phyloP scores from a whole-genome alignment of 2,329 filamentous ascomycete species.

The Trichoderma citrinoviride region DNA sequence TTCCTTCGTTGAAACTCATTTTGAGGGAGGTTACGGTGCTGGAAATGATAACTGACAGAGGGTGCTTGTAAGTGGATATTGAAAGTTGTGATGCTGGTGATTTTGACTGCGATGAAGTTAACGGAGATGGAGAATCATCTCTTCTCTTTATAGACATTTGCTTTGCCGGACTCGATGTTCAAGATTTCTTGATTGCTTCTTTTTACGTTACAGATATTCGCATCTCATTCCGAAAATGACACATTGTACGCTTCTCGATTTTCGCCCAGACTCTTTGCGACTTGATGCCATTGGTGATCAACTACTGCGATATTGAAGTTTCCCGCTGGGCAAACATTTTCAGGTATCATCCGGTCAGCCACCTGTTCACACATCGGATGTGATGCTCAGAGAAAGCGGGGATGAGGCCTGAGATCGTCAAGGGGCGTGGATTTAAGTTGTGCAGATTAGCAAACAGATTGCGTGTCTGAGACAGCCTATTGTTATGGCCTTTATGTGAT shows the following conservation, averaged over 20 bases:
- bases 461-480: neutral
- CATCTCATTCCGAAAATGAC: neutral
- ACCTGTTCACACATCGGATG: neutral
- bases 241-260: neutral
- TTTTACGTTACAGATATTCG: neutral
- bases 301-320: neutral
- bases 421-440: neutral
- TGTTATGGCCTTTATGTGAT: neutral
- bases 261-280: neutral
- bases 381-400: neutral
- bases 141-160: neutral
- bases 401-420: neutral
- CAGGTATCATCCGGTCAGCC: neutral
- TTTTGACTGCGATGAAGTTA: neutral
- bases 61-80: neutral
- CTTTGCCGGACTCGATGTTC: neutral
- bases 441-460: neutral
- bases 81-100: neutral
- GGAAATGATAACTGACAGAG: neutral
- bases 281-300: neutral
- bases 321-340: neutral
- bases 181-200: neutral
- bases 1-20: constrained; percentile 7
- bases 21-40: neutral
- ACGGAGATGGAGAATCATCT: neutral